Percentiles rank a stretch among this genome's conserved stretches.
Evolutionary conservation across 2,329 filamentous ascomycete genomes (phyloP).

Genomic region (Epichloe festucae): DNA sequence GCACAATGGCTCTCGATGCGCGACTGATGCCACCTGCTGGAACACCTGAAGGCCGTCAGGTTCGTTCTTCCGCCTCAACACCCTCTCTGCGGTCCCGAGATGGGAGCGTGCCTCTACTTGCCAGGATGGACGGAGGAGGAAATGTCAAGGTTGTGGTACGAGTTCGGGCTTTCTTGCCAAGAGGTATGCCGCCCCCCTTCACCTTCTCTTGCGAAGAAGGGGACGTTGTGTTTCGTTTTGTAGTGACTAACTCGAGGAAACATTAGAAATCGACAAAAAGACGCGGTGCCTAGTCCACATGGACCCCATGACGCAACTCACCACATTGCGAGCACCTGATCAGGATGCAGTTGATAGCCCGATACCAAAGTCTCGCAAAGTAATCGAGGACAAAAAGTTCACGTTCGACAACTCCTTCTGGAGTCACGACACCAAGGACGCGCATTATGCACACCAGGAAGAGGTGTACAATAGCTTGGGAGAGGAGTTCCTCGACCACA

Average conservation of each 20-base stretch:
- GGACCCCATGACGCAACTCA: slow-evolving; percentile 77
- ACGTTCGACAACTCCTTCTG: slow-evolving; percentile 98
- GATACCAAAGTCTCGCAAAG: slow-evolving; percentile 55
- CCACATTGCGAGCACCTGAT: slow-evolving; percentile 60
- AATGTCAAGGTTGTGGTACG: slow-evolving; percentile 76
- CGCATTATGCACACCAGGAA: slow-evolving; percentile 82
- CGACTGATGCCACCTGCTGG: slow-evolving; percentile 33
- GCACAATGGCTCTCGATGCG: slow-evolving; percentile 28
- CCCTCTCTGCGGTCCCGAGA: slow-evolving; percentile 65
- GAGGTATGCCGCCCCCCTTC: slow-evolving; percentile 37
- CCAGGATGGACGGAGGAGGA: slow-evolving; percentile 49
- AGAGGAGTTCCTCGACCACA: slow-evolving; percentile 96
- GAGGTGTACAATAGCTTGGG: slow-evolving; percentile 90
- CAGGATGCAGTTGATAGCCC: slow-evolving; percentile 29
- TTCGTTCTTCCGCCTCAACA: slow-evolving; percentile 61
- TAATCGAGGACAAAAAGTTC: slow-evolving; percentile 78
- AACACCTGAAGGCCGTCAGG: slow-evolving; percentile 21
- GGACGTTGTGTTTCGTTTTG: too few relatives aligned
- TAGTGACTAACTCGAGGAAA: background rate
- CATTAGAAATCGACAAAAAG: slow-evolving; percentile 62
- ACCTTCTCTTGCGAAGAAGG: background rate
- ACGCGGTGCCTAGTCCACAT: slow-evolving; percentile 82
- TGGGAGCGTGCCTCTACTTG: slow-evolving; percentile 44
- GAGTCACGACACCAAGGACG: slow-evolving; percentile 70
- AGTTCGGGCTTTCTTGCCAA: slow-evolving; percentile 63